Evolutionary conservation across 495 filamentous ascomycete genomes (phyloP).

Genomic region (Xanthoparmelia taractica): DNA sequence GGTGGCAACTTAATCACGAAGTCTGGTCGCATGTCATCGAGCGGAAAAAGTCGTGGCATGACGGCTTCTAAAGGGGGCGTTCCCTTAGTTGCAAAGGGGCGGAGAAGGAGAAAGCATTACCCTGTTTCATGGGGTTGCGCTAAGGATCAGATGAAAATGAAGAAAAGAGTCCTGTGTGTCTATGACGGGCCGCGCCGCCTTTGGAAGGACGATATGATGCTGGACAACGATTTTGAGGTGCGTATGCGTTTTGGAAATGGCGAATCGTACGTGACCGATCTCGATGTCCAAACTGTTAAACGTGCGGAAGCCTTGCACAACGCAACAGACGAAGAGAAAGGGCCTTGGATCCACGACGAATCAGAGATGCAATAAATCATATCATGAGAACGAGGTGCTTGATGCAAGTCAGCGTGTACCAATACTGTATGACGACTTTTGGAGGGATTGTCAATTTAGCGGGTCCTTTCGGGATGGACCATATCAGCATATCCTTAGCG

Average conservation of each 20-base stretch:
- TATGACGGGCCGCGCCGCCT: slow-evolving; percentile 84
- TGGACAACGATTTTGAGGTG: slow-evolving; percentile 89
- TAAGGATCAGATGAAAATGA: slow-evolving; percentile 87
- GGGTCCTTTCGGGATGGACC: background rate
- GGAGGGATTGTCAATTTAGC: slow-evolving; percentile 4
- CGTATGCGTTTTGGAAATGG: slow-evolving; percentile 64
- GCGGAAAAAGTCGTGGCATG: slow-evolving; percentile 37
- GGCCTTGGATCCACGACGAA: slow-evolving; percentile 55
- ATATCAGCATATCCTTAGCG: slow-evolving; percentile 1
- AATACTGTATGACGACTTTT: slow-evolving; percentile 2
- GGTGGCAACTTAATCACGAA: slow-evolving; percentile 46
- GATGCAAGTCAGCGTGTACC: background rate
- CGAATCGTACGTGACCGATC: slow-evolving; percentile 75
- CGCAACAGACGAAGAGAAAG: slow-evolving; percentile 76
- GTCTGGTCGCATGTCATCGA: slow-evolving; percentile 30
- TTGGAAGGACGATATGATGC: slow-evolving; percentile 99
- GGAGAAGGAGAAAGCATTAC: slow-evolving; percentile 86
- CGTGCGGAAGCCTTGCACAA: slow-evolving; percentile 72
- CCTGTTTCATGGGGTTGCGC: slow-evolving; percentile 88
- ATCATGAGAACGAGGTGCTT: background rate
- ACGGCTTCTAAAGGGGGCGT: slow-evolving; percentile 47
- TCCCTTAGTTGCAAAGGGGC: slow-evolving; percentile 53
- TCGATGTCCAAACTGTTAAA: slow-evolving; percentile 85
- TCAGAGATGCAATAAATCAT: background rate
- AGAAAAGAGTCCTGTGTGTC: slow-evolving; percentile 89